Evolutionary conservation across 2,329 filamentous ascomycete genomes (phyloP), one percentile per base, ranked within the genome.

Genomic region (Ascomycota sp.): DNA sequence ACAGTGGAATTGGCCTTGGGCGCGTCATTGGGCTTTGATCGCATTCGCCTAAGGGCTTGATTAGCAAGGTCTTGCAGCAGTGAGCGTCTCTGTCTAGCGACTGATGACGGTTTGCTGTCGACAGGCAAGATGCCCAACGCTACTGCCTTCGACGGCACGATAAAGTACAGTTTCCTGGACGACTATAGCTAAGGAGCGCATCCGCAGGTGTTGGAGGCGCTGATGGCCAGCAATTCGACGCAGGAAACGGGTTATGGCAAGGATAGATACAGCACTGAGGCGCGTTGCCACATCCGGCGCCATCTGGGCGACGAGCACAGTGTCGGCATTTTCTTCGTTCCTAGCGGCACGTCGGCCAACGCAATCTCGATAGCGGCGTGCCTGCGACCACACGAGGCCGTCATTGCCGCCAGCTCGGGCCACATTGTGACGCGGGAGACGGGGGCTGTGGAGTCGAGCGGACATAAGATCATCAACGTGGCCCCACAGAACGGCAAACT

Each of bases 101-200:
- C 29, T 16, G 6, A 24, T 16, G 16, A 30, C 29, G 8, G 29
- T 6, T 21, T 21, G 16, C 5, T 21, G 12, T 21, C 38, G 34
- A n/a, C 7, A 41, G 8, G n/a, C 30, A 36, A 9, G 11, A 42
- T 43, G 41, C 38, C 39, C 27, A 36, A 42, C 31, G 30, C 35
- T 11, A 33, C 26, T 30, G 27, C 25, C 11, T 26, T 27, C 21
- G n/a, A 27, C 3, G 31, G 30, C 16, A 42, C 39, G 24, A 35
- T 37, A 4, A 45, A 41, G 25, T 64, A 63, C 41, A 61, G 58
- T 44, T 59, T 65, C 36, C 49, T 59, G 32, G 61, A 65, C 40
- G 61, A 65, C 39, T 65, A 65, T 42, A 61, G 58, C 44, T 61
- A 65, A 37, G 62, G 61, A 27, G 61, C 59, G 0, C 62, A 65